phyloP scores from a whole-genome alignment of 2,329 filamentous ascomycete genomes.

The Colletotrichum sp. region DNA sequence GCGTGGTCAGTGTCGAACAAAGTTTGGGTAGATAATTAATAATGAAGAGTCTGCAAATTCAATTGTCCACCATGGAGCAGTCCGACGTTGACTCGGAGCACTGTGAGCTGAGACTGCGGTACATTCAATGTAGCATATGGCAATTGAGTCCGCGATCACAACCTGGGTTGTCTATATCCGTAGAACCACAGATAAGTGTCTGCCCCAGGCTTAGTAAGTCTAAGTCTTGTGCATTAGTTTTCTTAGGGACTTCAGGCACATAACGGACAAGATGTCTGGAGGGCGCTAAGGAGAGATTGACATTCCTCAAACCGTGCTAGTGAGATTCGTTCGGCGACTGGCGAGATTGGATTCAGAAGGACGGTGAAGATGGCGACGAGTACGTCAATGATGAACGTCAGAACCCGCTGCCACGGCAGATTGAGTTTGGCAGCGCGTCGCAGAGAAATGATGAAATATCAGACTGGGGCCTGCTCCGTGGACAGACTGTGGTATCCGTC shows the following conservation, averaged over 20 bases:
- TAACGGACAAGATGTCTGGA: background rate
- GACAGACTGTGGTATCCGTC: background rate
- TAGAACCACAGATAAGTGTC: background rate
- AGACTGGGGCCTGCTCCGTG: background rate
- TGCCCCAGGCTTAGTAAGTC: background rate
- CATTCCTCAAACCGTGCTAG: background rate
- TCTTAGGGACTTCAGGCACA: background rate
- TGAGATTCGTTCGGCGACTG: background rate
- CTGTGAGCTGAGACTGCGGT: background rate
- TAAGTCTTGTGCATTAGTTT: background rate
- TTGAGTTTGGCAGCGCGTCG: background rate
- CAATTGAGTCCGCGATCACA: background rate
- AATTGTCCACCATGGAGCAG: background rate
- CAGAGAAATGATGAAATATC: background rate
- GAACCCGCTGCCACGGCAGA: background rate
- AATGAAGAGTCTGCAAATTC: background rate
- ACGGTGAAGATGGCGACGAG: background rate
- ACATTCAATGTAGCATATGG: background rate
- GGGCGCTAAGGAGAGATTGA: background rate
- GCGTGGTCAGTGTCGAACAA: background rate
- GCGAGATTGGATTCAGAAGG: background rate
- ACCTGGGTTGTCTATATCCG: background rate
- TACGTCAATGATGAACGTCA: background rate
- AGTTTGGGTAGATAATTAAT: background rate
- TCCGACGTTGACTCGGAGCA: background rate